Evolutionary conservation across 208 protist genomes (phyloP).

Genomic region (Trypanosoma melophagium): DNA sequence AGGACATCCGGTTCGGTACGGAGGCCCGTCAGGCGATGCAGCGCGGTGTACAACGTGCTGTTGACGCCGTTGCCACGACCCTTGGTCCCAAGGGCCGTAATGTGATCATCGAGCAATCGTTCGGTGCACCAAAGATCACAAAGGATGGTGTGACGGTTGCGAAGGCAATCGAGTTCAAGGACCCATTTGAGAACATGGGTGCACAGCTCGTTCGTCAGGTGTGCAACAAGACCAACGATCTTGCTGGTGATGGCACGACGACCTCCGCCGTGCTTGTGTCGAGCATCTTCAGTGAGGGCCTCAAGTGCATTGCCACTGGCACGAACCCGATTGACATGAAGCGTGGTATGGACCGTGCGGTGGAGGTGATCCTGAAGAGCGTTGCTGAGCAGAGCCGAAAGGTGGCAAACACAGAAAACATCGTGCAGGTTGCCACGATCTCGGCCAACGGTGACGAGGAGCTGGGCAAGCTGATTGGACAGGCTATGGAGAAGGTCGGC

Average conservation of each 20-base stretch:
- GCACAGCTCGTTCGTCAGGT: slow-evolving; percentile 97
- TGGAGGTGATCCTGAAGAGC: slow-evolving; percentile 88
- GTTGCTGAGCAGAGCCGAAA: slow-evolving; percentile 93
- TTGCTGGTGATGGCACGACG: slow-evolving; percentile 98
- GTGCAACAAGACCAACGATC: slow-evolving; percentile 97
- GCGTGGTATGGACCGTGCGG: slow-evolving; percentile 97
- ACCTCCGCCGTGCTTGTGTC: slow-evolving; percentile 98
- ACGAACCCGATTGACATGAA: slow-evolving; percentile 99
- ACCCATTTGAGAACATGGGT: slow-evolving; percentile 98
- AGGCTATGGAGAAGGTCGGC: slow-evolving; percentile 99
- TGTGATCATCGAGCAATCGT: slow-evolving; percentile 98
- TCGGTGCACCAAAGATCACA: slow-evolving; percentile 99
- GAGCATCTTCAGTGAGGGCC: slow-evolving; percentile 97
- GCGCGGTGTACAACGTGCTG: slow-evolving; percentile 95
- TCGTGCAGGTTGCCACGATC: slow-evolving; percentile 99
- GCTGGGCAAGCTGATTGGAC: slow-evolving; percentile 98
- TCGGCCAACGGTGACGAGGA: slow-evolving; percentile 99
- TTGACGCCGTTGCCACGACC: slow-evolving; percentile 96
- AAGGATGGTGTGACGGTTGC: slow-evolving; percentile 99
- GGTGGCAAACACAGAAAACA: slow-evolving; percentile 97
- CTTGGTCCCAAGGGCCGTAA: slow-evolving; percentile 99
- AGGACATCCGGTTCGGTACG: slow-evolving; percentile 99
- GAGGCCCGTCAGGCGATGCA: slow-evolving; percentile 92
- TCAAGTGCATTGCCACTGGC: slow-evolving; percentile 97
- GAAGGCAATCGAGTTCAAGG: slow-evolving; percentile 98